phyloP scores from a whole-genome alignment of 2,329 filamentous ascomycete genomes.

The Penicillium thymicola region DNA sequence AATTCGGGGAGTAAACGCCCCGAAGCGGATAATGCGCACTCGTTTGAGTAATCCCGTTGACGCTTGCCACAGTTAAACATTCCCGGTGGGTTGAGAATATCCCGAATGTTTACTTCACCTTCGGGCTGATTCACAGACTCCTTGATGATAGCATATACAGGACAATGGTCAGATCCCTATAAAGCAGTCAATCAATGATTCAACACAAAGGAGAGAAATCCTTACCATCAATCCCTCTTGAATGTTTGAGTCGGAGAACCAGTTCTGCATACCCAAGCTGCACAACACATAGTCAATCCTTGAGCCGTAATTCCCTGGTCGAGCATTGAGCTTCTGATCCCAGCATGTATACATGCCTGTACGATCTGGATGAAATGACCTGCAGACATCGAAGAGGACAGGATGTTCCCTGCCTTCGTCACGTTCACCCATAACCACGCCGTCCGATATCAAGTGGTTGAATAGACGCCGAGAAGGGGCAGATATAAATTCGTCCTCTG shows the following conservation, averaged over 20 bases:
- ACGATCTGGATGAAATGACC: constrained; percentile 74
- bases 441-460: constrained; percentile 78
- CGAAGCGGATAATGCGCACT: constrained; percentile 68
- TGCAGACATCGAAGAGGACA: constrained; percentile 78
- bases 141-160: constrained; percentile 74
- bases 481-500: constrained; percentile 68
- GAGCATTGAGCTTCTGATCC: constrained; percentile 91
- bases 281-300: constrained; percentile 93
- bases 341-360: constrained; percentile 95
- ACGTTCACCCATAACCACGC: constrained; percentile 60
- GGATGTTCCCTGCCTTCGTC: constrained; percentile 68
- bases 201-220: neutral
- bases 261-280: constrained; percentile 71
- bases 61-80: constrained; percentile 68
- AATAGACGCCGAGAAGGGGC: constrained; percentile 71
- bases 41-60: constrained; percentile 62
- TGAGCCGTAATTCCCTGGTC: constrained; percentile 89
- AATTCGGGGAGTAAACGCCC: constrained; percentile 86
- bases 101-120: constrained; percentile 55
- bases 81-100: constrained; percentile 74
- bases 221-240: constrained; percentile 78
- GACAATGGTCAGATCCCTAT: constrained; percentile 89
- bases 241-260: constrained; percentile 79
- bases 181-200: constrained; percentile 14
- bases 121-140: constrained; percentile 57